Evolutionary conservation across 2,329 filamentous ascomycete species (phyloP), one percentile per base, ranked within the genome.

Genomic region (Cladorrhinum sp.): DNA sequence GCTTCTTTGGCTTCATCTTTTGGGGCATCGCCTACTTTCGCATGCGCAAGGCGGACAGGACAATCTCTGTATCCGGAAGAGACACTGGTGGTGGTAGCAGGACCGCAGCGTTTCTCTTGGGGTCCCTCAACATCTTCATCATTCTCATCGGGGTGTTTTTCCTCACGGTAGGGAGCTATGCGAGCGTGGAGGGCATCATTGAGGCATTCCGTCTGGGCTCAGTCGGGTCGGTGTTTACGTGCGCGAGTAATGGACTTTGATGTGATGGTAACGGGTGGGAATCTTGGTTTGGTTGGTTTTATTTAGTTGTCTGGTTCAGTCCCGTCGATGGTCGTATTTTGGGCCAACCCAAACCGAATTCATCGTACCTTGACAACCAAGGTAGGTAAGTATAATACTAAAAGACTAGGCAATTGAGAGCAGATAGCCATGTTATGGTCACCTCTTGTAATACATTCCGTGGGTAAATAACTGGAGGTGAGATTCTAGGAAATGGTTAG

Each of bases 1-100:
- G 90, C 57, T 93, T 92, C 81, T 93, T 93, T 69, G 93, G 93
- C 23, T 97, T 96, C 79, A 96, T 96, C 71, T 97, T 96, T 79
- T 97, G 90, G 90, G 90, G 89, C 12, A 83, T 91, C 1, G 90
- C 90, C 0, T 93, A 91, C 71, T 83, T 92, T 70, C 84, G 89
- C 59, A 91, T 93, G 89, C 82, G 89, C 52, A 77, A 77, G 20
- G 88, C 83, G 1, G 88, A 91, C 64, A 81, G 85, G 36, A 79
- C 81, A 6, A 71, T 80, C 2, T 32, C 29, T 32, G 13, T 32
- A 32, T 32, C 29, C 29, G 29, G 29, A 32, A 32, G 29, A 32
- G 29, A 32, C 7, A 32, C 29, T 32, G 29, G 75, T 78, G 0
- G 79, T 83, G 29, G 79, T 82, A 32, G 55, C 81, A 78, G 64